A percentile compares a stretch with the other conserved stretches of the same genome.
Evolutionary conservation across 2,329 filamentous ascomycete species (phyloP).

Genomic region (Parastagonospora avenae): DNA sequence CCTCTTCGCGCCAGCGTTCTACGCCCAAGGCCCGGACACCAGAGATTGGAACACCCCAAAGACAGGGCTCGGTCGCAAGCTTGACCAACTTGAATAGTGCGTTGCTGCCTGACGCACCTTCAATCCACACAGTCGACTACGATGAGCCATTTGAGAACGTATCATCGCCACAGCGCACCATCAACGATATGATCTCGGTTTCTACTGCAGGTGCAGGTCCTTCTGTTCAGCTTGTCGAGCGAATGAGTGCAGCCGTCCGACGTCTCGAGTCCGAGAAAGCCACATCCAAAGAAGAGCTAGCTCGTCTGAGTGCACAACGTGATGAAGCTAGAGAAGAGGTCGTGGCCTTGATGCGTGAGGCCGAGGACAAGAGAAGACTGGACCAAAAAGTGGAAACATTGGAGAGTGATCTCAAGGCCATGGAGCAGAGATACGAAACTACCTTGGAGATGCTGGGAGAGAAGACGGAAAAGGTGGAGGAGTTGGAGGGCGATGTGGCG

Average conservation of each 20-base stretch:
- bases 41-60: conserved; percentile 38
- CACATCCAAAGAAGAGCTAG: conserved; percentile 82
- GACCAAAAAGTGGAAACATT: conserved; percentile 66
- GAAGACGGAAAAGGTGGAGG: conserved; percentile 94
- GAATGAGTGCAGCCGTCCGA: conserved; percentile 92
- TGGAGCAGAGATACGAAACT: conserved; percentile 83
- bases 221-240: conserved; percentile 91
- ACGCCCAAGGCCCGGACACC: conserved; percentile 41
- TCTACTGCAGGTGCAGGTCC: conserved; percentile 90
- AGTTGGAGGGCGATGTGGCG: conserved; percentile 83
- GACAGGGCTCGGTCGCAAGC: conserved; percentile 43
- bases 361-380: conserved; percentile 70
- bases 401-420: conserved; percentile 68
- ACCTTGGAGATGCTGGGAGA: conserved; percentile 94
- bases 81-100: conserved; percentile 45
- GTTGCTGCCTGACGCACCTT: conserved; percentile 50
- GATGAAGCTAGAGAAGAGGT: conserved; percentile 93
- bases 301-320: conserved; percentile 78
- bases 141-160: conserved; percentile 61
- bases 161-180: conserved; percentile 69
- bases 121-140: conserved; percentile 51
- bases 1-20: conserved; percentile 40
- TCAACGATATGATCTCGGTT: conserved; percentile 78
- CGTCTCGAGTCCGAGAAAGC: conserved; percentile 91
- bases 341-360: conserved; percentile 85